phyloP scores from a whole-genome alignment of 2,329 filamentous ascomycete genomes.

The Fusarium miscanthi region DNA sequence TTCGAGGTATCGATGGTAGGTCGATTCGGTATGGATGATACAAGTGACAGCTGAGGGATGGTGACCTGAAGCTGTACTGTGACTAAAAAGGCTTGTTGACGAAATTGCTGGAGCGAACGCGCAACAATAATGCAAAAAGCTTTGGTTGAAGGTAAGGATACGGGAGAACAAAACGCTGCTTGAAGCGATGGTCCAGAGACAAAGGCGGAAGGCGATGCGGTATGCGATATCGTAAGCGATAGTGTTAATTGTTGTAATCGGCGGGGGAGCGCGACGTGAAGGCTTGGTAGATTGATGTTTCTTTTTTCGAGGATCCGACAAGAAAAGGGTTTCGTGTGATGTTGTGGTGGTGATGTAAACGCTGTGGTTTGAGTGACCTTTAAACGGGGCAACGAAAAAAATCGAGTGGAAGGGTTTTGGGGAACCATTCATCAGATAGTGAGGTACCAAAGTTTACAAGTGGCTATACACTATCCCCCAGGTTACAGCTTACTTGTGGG shows the following conservation, averaged over 20 bases:
- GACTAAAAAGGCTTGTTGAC: conserved; percentile 27
- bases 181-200: conserved; percentile 34
- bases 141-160: conserved; percentile 33
- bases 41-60: conserved; percentile 21
- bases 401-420: conserved; percentile 47
- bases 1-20: conserved; percentile 31
- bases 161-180: conserved; percentile 42
- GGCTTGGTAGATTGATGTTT: conserved; percentile 16
- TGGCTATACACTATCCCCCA: conserved; percentile 10
- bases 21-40: conserved; percentile 22
- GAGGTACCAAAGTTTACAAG: conserved; percentile 32
- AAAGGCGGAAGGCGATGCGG: conserved; percentile 30
- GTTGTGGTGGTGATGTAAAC: conserved; percentile 47
- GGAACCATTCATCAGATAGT: conserved; percentile 48
- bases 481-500: conserved; percentile 18
- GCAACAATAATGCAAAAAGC: conserved; percentile 28
- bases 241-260: conserved; percentile 36
- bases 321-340: conserved; percentile 42
- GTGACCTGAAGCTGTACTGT: conserved; percentile 30
- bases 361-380: conserved; percentile 39
- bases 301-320: conserved; percentile 30
- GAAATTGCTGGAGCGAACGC: conserved; percentile 27
- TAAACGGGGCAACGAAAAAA: conserved; percentile 48
- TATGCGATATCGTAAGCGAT: conserved; percentile 38
- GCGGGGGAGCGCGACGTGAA: conserved; percentile 34